Conservation (phyloP, 352 stramenopile species). For the Aphanomyces invadans region DNA sequence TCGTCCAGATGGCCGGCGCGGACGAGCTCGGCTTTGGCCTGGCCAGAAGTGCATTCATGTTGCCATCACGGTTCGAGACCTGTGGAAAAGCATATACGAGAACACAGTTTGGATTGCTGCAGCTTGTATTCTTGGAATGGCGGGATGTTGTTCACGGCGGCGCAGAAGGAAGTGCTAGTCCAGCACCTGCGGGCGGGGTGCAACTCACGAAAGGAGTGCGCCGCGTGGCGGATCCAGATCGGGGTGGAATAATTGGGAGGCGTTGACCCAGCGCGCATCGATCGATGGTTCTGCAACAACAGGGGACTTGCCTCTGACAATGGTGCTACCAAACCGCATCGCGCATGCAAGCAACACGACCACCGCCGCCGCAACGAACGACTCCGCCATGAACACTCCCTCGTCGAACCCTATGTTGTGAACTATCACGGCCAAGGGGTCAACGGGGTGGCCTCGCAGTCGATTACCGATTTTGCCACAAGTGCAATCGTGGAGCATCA, state of each 20-base stretch:
- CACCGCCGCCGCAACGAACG: background rate
- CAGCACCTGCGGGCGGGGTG: background rate
- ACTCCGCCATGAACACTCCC: background rate
- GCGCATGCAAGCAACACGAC: background rate
- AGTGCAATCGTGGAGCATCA: no score
- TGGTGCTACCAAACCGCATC: background rate
- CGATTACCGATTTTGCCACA: background rate
- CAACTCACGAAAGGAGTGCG: constrained; percentile 12
- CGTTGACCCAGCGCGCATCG: background rate
- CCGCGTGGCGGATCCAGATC: background rate
- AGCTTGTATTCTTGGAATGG: constrained; percentile 1
- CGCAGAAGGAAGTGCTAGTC: background rate
- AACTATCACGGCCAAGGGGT: no score
- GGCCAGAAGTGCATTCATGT: no score
- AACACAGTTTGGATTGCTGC: background rate
- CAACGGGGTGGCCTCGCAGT: no score
- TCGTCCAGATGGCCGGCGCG: no score
- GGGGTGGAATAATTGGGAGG: background rate
- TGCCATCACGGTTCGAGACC: no score
- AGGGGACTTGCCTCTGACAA: background rate
- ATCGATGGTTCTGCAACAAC: constrained; percentile 2
- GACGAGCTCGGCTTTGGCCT: no score
- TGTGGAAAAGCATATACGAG: background rate
- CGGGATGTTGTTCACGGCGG: constrained; percentile 2
- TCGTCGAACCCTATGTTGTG: background rate